Evolutionary conservation across 768 basidiomycete species (phyloP).

Genomic region (Suillus variegatus): DNA sequence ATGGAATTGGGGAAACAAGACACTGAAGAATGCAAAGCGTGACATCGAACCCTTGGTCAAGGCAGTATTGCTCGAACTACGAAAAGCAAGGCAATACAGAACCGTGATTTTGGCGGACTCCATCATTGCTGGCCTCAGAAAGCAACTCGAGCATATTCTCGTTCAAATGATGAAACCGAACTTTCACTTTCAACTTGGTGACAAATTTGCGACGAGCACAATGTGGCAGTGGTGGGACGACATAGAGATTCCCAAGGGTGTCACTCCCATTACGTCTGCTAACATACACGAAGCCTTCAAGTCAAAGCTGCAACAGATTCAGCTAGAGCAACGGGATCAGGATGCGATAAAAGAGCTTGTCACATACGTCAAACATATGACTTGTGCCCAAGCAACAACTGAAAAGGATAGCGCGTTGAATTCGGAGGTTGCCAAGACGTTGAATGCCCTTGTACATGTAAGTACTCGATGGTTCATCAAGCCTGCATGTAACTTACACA

Average conservation of each 20-base stretch:
- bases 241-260: background rate
- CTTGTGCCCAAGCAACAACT: background rate
- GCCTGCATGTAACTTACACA: background rate
- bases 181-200: background rate
- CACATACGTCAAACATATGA: background rate
- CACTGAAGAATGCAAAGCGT: background rate
- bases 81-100: background rate
- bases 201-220: background rate
- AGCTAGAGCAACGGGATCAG: background rate
- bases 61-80: background rate
- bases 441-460: background rate
- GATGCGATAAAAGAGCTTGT: background rate
- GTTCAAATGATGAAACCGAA: background rate
- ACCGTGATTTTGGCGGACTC: background rate
- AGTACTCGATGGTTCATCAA: background rate
- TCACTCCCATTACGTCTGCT: background rate
- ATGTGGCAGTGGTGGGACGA: background rate
- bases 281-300: background rate
- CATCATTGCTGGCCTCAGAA: background rate
- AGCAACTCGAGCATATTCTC: background rate
- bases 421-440: background rate
- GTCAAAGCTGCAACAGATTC: background rate
- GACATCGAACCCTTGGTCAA: background rate
- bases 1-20: background rate
- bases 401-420: background rate